phyloP scores from a whole-genome alignment of 2,329 filamentous ascomycete genomes.

The Pseudomassariella vexata region DNA sequence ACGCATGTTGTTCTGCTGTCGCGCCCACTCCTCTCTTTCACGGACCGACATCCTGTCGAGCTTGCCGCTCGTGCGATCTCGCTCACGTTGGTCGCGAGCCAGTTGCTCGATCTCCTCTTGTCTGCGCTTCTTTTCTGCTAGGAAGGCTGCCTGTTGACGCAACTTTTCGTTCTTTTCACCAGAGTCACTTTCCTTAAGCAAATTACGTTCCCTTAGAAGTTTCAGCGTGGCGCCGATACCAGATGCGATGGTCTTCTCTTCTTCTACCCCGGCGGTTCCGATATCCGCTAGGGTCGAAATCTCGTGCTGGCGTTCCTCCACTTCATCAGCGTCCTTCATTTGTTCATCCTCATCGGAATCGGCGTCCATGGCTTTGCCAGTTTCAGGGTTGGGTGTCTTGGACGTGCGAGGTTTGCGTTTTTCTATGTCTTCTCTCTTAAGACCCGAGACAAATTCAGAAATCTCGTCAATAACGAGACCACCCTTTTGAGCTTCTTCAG shows the following conservation, averaged over 20 bases:
- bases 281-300: conserved; percentile 37
- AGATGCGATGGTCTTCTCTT: conserved; percentile 72
- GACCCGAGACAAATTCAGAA: conserved; percentile 84
- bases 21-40: conserved; percentile 84
- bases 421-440: conserved; percentile 60
- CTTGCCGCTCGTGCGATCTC: conserved; percentile 75
- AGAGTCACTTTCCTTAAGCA: conserved; percentile 62
- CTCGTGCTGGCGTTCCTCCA: conserved; percentile 39
- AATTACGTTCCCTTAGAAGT: conserved; percentile 77
- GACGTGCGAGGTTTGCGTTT: conserved; percentile 46
- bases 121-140: conserved; percentile 70
- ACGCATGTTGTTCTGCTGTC: conserved; percentile 80
- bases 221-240: conserved; percentile 79
- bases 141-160: conserved; percentile 70
- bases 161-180: conserved; percentile 60
- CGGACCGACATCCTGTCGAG: conserved; percentile 86
- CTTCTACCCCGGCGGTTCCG: conserved; percentile 69
- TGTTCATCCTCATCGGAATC: conserved; percentile 38
- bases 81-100: conserved; percentile 76
- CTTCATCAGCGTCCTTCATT: conserved; percentile 44
- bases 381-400: conserved; percentile 28
- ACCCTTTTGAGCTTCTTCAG: conserved; percentile 28
- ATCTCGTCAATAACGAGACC: conserved; percentile 94
- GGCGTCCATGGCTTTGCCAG: conserved; percentile 37
- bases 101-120: conserved; percentile 71